A percentile compares a stretch with the other conserved stretches of the same genome.
phyloP scores from a whole-genome alignment of 2,329 filamentous ascomycete species.

The Hypoxylon sp. region DNA sequence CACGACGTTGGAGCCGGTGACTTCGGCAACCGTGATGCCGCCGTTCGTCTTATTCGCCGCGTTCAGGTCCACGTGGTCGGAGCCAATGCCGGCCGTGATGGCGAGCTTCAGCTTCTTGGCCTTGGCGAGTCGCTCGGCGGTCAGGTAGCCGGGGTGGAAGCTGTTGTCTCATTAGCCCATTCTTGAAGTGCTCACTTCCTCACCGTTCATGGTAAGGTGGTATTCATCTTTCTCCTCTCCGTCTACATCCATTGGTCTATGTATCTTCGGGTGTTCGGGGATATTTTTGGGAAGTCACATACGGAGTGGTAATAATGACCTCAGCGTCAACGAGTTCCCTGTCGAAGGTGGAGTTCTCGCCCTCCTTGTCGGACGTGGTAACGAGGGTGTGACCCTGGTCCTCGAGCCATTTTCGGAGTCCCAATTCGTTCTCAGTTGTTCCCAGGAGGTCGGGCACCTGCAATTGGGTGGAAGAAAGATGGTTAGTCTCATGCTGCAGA shows the following conservation, averaged over 20 bases:
- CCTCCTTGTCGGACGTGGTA: conserved; percentile 98
- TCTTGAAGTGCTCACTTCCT: neutral
- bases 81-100: conserved; percentile 96
- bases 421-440: conserved; percentile 98
- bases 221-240: conserved; percentile 1
- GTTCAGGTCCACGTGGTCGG: conserved; percentile 97
- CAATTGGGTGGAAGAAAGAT: conserved; percentile 42
- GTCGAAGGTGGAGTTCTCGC: conserved; percentile 92
- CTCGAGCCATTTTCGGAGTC: conserved; percentile 97
- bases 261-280: neutral
- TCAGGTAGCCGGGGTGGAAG: conserved; percentile 99
- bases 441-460: conserved; percentile 86
- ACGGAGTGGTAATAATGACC: conserved; percentile 99
- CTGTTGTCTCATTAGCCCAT: conserved; percentile 59
- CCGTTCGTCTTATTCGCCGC: conserved; percentile 99
- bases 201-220: neutral
- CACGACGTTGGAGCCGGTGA: conserved; percentile 98
- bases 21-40: conserved; percentile 95
- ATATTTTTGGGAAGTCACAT: conserved; percentile 50
- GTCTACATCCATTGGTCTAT: neutral
- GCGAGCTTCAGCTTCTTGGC: conserved; percentile 99
- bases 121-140: conserved; percentile 93
- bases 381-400: conserved; percentile 95
- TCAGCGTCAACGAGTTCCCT: conserved; percentile 96
- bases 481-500: conserved; percentile 41